phyloP scores from a whole-genome alignment of 192 early-diverging fungal genomes.

The Dissophora ornata region DNA sequence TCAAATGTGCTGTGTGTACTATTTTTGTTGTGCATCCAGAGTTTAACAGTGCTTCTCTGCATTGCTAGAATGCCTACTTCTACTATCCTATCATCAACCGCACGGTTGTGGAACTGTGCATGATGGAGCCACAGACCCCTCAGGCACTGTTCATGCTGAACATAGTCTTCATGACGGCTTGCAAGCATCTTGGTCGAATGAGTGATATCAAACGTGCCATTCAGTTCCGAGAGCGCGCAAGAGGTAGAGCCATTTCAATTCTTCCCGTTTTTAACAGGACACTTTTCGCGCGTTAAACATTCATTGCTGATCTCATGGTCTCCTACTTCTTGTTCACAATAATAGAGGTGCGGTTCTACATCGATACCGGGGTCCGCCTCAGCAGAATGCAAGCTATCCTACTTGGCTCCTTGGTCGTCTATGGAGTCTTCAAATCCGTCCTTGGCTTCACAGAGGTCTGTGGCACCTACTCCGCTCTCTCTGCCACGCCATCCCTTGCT shows the following conservation, averaged over 20 bases:
- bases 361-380: conserved; percentile 8
- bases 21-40: background rate
- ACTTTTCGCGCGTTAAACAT: too few species aligned
- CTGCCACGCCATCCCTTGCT: background rate
- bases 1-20: background rate
- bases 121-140: conserved; percentile 36
- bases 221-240: conserved; percentile 32
- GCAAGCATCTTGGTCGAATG: conserved; percentile 22
- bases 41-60: too few species aligned
- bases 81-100: conserved; percentile 39
- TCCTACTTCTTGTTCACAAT: too few species aligned
- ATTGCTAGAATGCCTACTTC: conserved; percentile 26
- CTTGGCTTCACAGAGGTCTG: conserved; percentile 2
- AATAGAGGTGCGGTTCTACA: conserved; percentile 17
- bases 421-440: conserved; percentile 5
- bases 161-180: conserved; percentile 36
- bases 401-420: conserved; percentile 13
- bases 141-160: conserved; percentile 25
- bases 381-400: conserved; percentile 7
- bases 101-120: conserved; percentile 9
- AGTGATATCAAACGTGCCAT: conserved; percentile 31
- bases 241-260: conserved; percentile 12
- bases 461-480: conserved; percentile 1
- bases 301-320: too few species aligned
- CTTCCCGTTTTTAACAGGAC: background rate